phyloP scores from a whole-genome alignment of 768 basidiomycete genomes.

The Tulasnella sp. region DNA sequence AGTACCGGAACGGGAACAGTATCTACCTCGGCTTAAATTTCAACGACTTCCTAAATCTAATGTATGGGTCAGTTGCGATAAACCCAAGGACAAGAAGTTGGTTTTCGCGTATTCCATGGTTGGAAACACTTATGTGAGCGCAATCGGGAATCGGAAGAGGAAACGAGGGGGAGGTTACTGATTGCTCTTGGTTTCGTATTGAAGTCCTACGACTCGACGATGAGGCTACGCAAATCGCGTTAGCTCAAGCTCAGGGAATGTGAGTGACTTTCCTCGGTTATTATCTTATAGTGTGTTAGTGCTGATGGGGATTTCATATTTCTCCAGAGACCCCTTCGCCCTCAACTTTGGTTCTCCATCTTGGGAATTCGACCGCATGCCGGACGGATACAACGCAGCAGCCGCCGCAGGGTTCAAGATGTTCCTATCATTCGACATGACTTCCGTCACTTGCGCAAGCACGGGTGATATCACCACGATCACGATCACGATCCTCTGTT shows the following conservation, averaged over 20 bases:
- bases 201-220: background rate
- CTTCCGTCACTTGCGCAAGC: background rate
- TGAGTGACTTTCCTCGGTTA: background rate
- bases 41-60: background rate
- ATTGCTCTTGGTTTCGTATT: background rate
- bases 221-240: slow-evolving; percentile 37
- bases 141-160: background rate
- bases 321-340: slow-evolving; percentile 30
- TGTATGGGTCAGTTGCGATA: background rate
- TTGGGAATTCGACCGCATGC: slow-evolving; percentile 57
- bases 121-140: slow-evolving; percentile 49
- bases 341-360: slow-evolving; percentile 51
- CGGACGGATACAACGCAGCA: slow-evolving; percentile 55
- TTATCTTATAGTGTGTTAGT: background rate
- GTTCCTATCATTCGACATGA: slow-evolving; percentile 67
- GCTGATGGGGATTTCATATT: background rate
- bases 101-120: slow-evolving; percentile 35
- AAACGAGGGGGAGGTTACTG: background rate
- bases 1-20: no score
- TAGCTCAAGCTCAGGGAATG: slow-evolving; percentile 46
- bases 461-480: slow-evolving; percentile 22
- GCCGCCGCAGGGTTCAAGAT: slow-evolving; percentile 47
- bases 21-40: background rate
- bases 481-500: slow-evolving; percentile 22
- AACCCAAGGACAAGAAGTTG: slow-evolving; percentile 18